These are phyloP conservation scores for Camellia granthamiana DNA, from an alignment of 148 eudicot species.

Conservation along the genomic window DNA sequence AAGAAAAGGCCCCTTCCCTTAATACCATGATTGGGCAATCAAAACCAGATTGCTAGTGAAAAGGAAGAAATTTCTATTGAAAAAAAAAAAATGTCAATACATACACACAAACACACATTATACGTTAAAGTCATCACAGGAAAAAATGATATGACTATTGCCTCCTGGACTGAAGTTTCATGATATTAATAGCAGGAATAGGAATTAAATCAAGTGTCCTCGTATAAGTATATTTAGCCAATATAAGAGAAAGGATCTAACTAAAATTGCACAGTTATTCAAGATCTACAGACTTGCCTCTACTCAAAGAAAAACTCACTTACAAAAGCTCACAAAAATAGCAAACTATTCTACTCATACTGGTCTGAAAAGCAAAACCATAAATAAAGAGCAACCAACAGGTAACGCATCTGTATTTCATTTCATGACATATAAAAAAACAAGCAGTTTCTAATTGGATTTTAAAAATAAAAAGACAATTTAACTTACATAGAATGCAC, in stretches of 20 bases:
- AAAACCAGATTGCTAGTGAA: too few species aligned
- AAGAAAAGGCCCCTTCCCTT: background rate
- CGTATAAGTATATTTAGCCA: background rate
- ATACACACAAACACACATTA: too few species aligned
- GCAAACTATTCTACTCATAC: background rate
- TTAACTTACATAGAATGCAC: conserved; percentile 52
- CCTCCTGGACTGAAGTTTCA: background rate
- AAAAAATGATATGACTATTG: background rate
- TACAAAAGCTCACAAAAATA: background rate
- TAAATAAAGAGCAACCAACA: background rate
- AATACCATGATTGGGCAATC: background rate
- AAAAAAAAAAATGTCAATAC: background rate
- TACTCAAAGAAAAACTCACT: background rate
- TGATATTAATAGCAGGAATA: background rate
- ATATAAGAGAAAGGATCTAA: background rate
- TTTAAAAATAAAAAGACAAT: background rate
- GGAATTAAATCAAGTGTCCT: too few species aligned
- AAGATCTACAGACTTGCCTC: background rate
- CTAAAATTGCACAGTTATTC: background rate
- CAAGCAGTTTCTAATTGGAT: background rate
- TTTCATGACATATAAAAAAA: background rate
- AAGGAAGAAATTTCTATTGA: background rate
- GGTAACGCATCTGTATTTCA: background rate
- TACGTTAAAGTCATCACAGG: background rate
- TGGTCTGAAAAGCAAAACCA: background rate